Percentiles rank a stretch among this genome's conserved stretches.
These are phyloP conservation scores for Mucor saturninus DNA, from an alignment of 371 early-diverging fungal genomes.

Conservation along the genomic window DNA sequence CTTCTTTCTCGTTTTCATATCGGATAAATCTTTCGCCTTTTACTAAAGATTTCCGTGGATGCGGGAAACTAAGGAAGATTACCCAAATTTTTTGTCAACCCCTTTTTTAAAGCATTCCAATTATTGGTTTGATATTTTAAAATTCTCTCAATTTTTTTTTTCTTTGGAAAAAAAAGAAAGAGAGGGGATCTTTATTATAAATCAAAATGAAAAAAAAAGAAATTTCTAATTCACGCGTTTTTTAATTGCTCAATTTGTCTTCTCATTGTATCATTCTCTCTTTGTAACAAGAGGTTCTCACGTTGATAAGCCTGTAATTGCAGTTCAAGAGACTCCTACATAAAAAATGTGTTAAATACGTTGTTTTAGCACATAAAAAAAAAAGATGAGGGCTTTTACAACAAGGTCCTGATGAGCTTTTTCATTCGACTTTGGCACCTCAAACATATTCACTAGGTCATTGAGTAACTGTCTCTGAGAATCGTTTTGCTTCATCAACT, in stretches of 20 bases:
- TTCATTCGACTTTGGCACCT: background rate
- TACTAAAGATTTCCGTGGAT: constrained; percentile 64
- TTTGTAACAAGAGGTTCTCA: constrained; percentile 57
- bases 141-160: background rate
- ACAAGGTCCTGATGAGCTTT: constrained; percentile 8
- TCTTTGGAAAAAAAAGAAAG: background rate
- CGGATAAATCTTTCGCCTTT: constrained; percentile 64
- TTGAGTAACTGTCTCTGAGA: constrained; percentile 36
- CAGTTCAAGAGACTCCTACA: constrained; percentile 44
- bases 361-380: background rate
- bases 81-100: constrained; percentile 51
- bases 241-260: constrained; percentile 51
- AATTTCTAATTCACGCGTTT: constrained; percentile 5
- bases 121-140: background rate
- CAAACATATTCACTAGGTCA: constrained; percentile 25
- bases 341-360: background rate
- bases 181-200: background rate
- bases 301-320: constrained; percentile 48
- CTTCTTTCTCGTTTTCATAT: constrained; percentile 55
- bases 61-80: constrained; percentile 52
- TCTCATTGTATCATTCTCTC: constrained; percentile 60
- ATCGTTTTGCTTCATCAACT: constrained; percentile 42
- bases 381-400: background rate
- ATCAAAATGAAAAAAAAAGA: constrained; percentile 18
- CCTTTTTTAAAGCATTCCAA: background rate